A percentile compares a stretch with the other conserved stretches of the same genome.
Evolutionary conservation across 768 basidiomycete species (phyloP).

Genomic region (Flagelloscypha sp.): DNA sequence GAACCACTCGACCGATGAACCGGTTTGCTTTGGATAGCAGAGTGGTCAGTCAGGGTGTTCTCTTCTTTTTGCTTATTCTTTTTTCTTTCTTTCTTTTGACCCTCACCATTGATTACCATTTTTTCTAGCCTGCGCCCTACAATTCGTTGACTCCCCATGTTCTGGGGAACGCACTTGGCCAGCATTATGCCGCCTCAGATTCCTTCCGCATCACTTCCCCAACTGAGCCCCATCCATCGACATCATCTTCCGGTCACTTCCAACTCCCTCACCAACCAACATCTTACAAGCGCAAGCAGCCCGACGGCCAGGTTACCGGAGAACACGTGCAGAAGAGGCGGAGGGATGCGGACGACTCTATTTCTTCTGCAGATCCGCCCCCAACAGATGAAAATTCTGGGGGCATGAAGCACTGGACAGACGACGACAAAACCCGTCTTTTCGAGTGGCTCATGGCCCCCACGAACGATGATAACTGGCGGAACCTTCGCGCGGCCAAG

Average conservation of each 20-base stretch:
- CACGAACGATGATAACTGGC: constrained; percentile 71
- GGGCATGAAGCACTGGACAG: constrained; percentile 80
- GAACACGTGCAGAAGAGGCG: constrained; percentile 38
- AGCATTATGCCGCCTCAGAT: not conserved
- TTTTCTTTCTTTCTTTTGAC: constrained; percentile 6
- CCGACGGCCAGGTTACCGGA: constrained; percentile 27
- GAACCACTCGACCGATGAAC: too few species aligned
- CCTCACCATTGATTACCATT: constrained; percentile 3
- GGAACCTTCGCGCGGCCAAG: constrained; percentile 67
- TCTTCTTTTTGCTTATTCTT: not conserved
- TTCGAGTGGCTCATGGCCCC: constrained; percentile 74
- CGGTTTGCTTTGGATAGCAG: too few species aligned
- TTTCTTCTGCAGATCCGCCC: constrained; percentile 26
- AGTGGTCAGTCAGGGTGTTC: too few species aligned
- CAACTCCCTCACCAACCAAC: too few species aligned
- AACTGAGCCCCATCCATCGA: too few species aligned
- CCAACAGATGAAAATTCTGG: constrained; percentile 36
- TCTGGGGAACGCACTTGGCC: too few species aligned
- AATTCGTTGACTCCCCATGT: too few species aligned
- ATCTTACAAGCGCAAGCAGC: constrained; percentile 42
- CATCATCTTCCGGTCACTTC: too few species aligned
- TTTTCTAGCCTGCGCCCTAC: too few species aligned
- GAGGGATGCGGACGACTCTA: constrained; percentile 33
- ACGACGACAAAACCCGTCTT: constrained; percentile 71
- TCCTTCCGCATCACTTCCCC: not conserved